Evolutionary conservation across 352 stramenopile genomes (phyloP).

Genomic region (Phytopythium montanum): DNA sequence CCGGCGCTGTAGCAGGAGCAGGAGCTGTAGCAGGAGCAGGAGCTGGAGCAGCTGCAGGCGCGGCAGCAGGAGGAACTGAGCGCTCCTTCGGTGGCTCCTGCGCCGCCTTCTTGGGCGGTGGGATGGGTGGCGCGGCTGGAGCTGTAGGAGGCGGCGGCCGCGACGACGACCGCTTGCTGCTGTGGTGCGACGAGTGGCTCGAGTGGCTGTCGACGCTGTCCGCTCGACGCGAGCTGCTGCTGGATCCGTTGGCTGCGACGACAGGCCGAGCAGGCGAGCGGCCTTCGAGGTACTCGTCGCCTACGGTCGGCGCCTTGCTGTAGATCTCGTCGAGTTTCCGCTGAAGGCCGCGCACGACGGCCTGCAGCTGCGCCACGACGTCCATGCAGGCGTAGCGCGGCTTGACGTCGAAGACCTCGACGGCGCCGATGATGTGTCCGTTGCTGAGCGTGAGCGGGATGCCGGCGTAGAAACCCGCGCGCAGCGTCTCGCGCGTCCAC

Average conservation of each 20-base stretch:
- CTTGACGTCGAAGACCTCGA: slow-evolving; percentile 52
- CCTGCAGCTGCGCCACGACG: slow-evolving; percentile 51
- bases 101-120: slow-evolving; percentile 32
- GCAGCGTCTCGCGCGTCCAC: slow-evolving; percentile 33
- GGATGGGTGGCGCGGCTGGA: slow-evolving; percentile 25
- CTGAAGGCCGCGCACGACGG: slow-evolving; percentile 44
- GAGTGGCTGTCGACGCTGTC: slow-evolving; percentile 8
- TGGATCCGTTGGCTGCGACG: slow-evolving; percentile 8
- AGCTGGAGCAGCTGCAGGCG: not conserved
- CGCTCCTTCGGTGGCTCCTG: not conserved
- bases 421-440: slow-evolving; percentile 49
- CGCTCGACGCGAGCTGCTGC: slow-evolving; percentile 2
- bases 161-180: slow-evolving; percentile 12
- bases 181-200: slow-evolving; percentile 17
- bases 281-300: slow-evolving; percentile 1
- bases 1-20: not conserved
- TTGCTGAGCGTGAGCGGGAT: slow-evolving; percentile 52
- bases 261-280: not conserved
- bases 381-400: slow-evolving; percentile 41
- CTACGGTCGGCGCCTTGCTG: slow-evolving; percentile 3
- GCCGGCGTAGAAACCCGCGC: slow-evolving; percentile 58
- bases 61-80: not conserved
- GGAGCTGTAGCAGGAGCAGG: slow-evolving; percentile 5
- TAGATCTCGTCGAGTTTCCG: slow-evolving; percentile 38
- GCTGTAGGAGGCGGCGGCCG: slow-evolving; percentile 23